phyloP scores from a whole-genome alignment of 805 yeast species.

The Yarrowia osloensis region DNA sequence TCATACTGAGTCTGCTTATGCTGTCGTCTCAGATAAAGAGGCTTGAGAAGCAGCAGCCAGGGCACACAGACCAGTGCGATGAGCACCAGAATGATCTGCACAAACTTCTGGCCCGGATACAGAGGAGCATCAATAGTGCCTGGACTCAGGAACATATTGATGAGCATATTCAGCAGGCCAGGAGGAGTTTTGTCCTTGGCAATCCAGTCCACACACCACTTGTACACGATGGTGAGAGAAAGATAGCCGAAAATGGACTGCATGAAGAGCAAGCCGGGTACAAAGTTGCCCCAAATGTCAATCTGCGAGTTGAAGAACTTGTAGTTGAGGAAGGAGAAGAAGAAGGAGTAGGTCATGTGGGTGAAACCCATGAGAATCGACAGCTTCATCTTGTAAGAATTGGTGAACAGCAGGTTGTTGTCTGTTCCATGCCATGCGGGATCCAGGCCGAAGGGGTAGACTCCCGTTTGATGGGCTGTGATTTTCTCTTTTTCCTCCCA shows the following conservation, averaged over 20 bases:
- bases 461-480: constrained; percentile 61
- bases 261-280: constrained; percentile 93
- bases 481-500: constrained; percentile 70
- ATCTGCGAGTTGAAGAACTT: constrained; percentile 65
- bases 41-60: constrained; percentile 84
- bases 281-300: constrained; percentile 87
- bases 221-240: constrained; percentile 80
- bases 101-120: constrained; percentile 73
- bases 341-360: constrained; percentile 89
- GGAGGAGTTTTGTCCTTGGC: constrained; percentile 81
- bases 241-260: constrained; percentile 94
- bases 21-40: constrained; percentile 64
- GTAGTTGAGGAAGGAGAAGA: constrained; percentile 81
- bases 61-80: constrained; percentile 90
- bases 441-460: constrained; percentile 85
- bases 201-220: constrained; percentile 94
- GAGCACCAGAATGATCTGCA: constrained; percentile 71
- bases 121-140: constrained; percentile 80
- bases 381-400: constrained; percentile 95
- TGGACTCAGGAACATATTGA: constrained; percentile 92
- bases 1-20: constrained; percentile 52
- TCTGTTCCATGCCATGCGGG: constrained; percentile 98
- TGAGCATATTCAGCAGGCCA: constrained; percentile 89
- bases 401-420: constrained; percentile 82
- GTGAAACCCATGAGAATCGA: constrained; percentile 91